These are phyloP conservation scores for Strigomonas culicis DNA, from an alignment of 208 protist genomes.

Conservation along the genomic window DNA sequence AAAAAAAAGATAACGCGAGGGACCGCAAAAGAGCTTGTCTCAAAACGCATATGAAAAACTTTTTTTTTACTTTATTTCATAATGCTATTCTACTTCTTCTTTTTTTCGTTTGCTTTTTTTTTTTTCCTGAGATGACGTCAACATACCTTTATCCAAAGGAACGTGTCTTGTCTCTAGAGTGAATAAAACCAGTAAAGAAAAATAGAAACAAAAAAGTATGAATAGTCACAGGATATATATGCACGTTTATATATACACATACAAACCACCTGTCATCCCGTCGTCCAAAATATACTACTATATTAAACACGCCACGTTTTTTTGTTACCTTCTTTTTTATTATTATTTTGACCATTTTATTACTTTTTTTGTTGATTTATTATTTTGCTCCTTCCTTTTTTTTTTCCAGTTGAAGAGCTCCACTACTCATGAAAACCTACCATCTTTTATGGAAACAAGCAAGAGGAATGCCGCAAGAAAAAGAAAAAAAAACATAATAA, in stretches of 20 bases:
- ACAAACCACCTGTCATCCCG: no score
- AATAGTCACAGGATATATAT: no score
- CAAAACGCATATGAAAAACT: not conserved
- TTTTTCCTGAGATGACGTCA: not conserved
- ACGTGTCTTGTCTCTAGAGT: not conserved
- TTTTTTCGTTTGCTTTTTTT: conserved; percentile 11
- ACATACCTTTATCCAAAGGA: not conserved
- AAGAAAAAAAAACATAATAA: not conserved
- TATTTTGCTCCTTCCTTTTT: conserved; percentile 11
- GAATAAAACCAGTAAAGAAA: not conserved
- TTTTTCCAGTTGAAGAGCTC: not conserved
- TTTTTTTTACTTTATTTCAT: not conserved
- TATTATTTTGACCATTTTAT: conserved; percentile 8
- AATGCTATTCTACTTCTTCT: not conserved
- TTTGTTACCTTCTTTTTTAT: conserved; percentile 3
- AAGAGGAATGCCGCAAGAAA: not conserved
- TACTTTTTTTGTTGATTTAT: conserved; percentile 15
- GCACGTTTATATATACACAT: conserved; percentile 7
- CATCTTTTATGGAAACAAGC: no score
- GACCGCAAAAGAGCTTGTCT: not conserved
- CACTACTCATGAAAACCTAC: not conserved
- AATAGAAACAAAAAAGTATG: not conserved
- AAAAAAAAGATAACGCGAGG: conserved; percentile 1
- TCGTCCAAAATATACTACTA: no score
- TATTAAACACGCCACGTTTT: not conserved